Evolutionary conservation across 2,329 filamentous ascomycete genomes (phyloP).

Genomic region (Verticillium albo-atrum): DNA sequence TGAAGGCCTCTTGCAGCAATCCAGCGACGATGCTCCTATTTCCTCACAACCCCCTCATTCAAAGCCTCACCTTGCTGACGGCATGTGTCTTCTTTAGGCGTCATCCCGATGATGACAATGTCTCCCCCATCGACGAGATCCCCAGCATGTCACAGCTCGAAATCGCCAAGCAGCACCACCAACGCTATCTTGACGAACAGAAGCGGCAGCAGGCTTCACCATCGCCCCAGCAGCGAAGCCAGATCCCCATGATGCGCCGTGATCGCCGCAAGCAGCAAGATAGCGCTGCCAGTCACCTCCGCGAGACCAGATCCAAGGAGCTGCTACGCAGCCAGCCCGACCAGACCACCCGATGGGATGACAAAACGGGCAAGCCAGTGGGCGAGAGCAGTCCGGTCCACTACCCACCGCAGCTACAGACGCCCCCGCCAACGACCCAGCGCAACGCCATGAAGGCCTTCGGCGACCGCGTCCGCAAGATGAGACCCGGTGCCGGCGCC

Average conservation of each 20-base stretch:
- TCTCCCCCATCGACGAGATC: constrained; percentile 50
- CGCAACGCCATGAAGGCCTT: constrained; percentile 28
- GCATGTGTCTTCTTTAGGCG: constrained; percentile 7
- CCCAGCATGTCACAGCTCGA: constrained; percentile 28
- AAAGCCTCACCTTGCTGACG: constrained; percentile 8
- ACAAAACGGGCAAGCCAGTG: constrained; percentile 62
- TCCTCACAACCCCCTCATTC: not conserved
- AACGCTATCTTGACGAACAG: constrained; percentile 17
- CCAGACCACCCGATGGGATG: constrained; percentile 55
- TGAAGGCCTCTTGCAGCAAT: not conserved
- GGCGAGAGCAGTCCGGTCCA: constrained; percentile 53
- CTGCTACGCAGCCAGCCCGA: constrained; percentile 18
- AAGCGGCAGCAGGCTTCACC: constrained; percentile 11
- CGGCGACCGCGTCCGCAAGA: constrained; percentile 39
- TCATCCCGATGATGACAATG: constrained; percentile 24
- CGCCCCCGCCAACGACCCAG: constrained; percentile 21
- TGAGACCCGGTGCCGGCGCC: constrained; percentile 23
- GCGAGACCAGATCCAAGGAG: constrained; percentile 8
- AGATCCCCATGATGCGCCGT: constrained; percentile 49
- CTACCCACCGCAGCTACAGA: constrained; percentile 46
- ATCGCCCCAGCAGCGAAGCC: constrained; percentile 27
- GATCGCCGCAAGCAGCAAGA: constrained; percentile 42
- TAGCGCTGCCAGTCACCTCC: not conserved
- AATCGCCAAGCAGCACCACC: constrained; percentile 1
- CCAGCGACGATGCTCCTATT: not conserved